Base-by-base conservation (phyloP, 805 yeast species). In the Nakazawaea anatomiae region DNA sequence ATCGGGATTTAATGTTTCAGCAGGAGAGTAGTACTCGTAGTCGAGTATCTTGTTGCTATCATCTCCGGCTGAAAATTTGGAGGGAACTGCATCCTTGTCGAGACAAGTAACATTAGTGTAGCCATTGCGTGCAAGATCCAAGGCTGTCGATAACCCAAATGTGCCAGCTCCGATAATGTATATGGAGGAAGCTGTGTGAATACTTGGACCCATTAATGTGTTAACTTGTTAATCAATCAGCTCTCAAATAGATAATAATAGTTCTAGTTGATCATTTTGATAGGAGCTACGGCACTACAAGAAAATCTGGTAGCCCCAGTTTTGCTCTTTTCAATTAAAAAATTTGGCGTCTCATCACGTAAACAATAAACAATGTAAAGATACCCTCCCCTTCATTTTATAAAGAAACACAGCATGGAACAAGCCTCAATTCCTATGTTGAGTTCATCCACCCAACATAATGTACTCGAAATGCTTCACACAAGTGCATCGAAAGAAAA, bases 161-260 rank as follows among this genome's bases (percentile, higher is more conserved):
- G 71, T 69, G 1, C 74, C 74, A 38, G 70, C 68, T 6, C 74
- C 74, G 29, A 68, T 59, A n/a, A 65, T 57, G 9, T 28, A n/a
- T n/a, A 54, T 36, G 5, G 50, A 36, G 11, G 56, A 43, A 31
- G 39, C 38, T 42, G 50, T 52, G 8, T 43, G 48, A n/a, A 47
- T 39, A 12, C 12, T 31, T 9, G 36, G 25, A 7, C 38, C 4
- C 32, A 40, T 18, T 11, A 44, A 30, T 2, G 25, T 3, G 25
- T 18, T 18, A 18, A 18, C 25, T 18, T 2, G 25, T 18, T 18
- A 18, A 18, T 18, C 25, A 18, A 18, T 18, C 25, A 18, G 25
- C 25, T 18, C 25, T 18, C 25, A 18, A 18, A 18, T 18, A 18
- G 25, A 18, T 18, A 18, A 18, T 18, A 18, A 18, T 3, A 18